phyloP scores from a whole-genome alignment of 2,329 filamentous ascomycete species.

The Aspergillus calidoustus region DNA sequence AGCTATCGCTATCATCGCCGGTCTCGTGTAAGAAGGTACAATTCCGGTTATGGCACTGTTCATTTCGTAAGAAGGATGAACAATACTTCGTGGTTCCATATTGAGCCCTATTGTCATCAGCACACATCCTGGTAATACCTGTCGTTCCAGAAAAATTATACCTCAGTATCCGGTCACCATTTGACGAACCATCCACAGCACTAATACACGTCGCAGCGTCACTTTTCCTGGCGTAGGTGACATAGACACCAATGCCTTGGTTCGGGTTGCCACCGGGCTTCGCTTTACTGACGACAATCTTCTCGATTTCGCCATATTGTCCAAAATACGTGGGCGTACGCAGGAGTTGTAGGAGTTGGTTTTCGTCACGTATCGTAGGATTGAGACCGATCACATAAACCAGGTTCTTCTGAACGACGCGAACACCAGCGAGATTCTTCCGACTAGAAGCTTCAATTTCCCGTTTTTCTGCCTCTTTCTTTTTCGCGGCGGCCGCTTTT shows the following conservation, averaged over 20 bases:
- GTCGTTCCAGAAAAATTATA: constrained; percentile 49
- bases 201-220: constrained; percentile 89
- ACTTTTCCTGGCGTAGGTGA: constrained; percentile 92
- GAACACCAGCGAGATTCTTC: constrained; percentile 92
- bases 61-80: constrained; percentile 92
- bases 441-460: constrained; percentile 95
- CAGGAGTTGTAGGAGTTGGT: constrained; percentile 80
- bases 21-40: constrained; percentile 99
- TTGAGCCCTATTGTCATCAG: constrained; percentile 58
- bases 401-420: constrained; percentile 97
- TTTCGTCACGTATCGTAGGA: constrained; percentile 89
- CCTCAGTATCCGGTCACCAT: constrained; percentile 83
- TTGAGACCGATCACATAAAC: constrained; percentile 97
- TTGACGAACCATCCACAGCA: constrained; percentile 89
- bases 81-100: constrained; percentile 98
- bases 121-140: neutral
- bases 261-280: constrained; percentile 73
- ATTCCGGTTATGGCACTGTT: constrained; percentile 91
- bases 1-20: constrained; percentile 97
- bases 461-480: constrained; percentile 94
- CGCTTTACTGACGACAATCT: constrained; percentile 97
- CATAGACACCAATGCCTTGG: constrained; percentile 93
- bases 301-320: constrained; percentile 97
- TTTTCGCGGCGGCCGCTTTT: constrained; percentile 85
- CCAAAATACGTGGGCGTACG: constrained; percentile 94